Percentiles rank a stretch among this genome's conserved stretches.
phyloP scores from a whole-genome alignment of 2,329 filamentous ascomycete genomes.

The Kalaharituber pfeilii region DNA sequence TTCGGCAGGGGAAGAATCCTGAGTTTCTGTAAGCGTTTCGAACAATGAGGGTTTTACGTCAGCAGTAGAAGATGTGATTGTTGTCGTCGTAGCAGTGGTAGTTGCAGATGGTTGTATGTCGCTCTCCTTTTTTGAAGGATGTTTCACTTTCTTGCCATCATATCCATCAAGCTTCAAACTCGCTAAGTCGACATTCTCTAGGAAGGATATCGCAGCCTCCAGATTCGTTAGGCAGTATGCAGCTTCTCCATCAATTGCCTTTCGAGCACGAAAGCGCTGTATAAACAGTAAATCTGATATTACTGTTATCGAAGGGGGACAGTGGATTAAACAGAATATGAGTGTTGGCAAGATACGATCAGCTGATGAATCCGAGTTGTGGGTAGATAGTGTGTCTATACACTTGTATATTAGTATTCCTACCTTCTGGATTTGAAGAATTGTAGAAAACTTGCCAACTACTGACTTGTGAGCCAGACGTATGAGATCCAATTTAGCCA shows the following conservation, averaged over 20 bases:
- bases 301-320: constrained; percentile 70
- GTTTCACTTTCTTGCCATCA: too few species aligned
- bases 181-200: constrained; percentile 87
- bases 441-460: constrained; percentile 52
- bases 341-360: constrained; percentile 95
- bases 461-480: constrained; percentile 85
- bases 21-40: too few species aligned
- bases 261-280: constrained; percentile 68
- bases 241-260: constrained; percentile 63
- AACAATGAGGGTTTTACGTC: too few species aligned
- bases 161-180: constrained; percentile 42
- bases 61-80: too few species aligned
- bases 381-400: constrained; percentile 35
- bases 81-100: background rate
- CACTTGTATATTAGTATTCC: too few species aligned
- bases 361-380: constrained; percentile 65
- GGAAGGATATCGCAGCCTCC: constrained; percentile 82
- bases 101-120: too few species aligned
- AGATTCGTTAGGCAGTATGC: constrained; percentile 94
- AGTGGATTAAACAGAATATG: constrained; percentile 88
- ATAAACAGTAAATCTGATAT: constrained; percentile 94
- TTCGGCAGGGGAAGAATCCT: background rate
- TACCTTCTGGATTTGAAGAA: too few species aligned
- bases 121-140: too few species aligned
- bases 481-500: constrained; percentile 78